Evolutionary conservation across 306 rosid genomes (phyloP), one percentile per base, ranked within the genome.

Genomic region (Mimosa pudica): DNA sequence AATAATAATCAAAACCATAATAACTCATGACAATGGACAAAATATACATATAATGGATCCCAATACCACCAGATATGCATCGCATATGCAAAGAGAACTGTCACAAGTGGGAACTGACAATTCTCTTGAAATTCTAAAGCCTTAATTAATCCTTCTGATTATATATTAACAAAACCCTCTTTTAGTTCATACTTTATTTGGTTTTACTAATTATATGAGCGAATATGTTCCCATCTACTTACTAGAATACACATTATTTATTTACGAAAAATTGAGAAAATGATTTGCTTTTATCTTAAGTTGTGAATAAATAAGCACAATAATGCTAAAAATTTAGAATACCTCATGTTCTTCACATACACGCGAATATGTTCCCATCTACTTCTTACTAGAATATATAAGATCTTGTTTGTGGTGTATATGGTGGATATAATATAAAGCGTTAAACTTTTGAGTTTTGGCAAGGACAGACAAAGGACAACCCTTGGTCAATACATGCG

Each of bases 31-130:
- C 18, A 11, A 20, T 70, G 18, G 48, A 45, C 36, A 20, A 46
- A 70, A 20, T 46, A 45, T 10, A 45, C 54, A 76, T 45, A 68
- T 45, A 73, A 77, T 75, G 76, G 83, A 82, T 83, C 82, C 81
- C 83, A 77, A 86, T 61, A 47, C 52, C 16, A 16, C 42, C 60
- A 36, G 46, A 68, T 17, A 69, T 71, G 69, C 72, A 66, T 64
- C 33, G 47, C 86, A 79, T 74, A 70, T 79, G 70, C 1, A 6
- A 24, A 6, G 38, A 46, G 38, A 46, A 18, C 57, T 24, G 10
- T 4, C 14, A 45, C 54, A 45, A 69, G 73, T 18, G 33, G 57
- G 57, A 61, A 4, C 51, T 62, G 71, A 55, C 77, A 79, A 33
- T 33, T 48, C 69, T 45, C 82, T 79, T 51, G 77, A 75, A 85